Base-by-base conservation (phyloP, 176 grass and related monocot species). In the Triticum aestivum region DNA sequence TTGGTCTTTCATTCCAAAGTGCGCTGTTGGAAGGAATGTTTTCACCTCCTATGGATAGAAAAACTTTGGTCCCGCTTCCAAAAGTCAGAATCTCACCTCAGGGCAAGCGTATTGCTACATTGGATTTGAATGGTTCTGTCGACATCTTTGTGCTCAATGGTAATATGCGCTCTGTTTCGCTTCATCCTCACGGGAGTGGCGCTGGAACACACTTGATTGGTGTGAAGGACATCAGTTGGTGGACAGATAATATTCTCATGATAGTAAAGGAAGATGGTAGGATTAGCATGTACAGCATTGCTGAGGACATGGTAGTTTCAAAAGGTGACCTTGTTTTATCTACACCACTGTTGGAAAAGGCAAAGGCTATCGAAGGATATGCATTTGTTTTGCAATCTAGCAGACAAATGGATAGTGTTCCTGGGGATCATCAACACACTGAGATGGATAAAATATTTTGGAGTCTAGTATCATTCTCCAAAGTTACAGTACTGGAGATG, bases 61-160 rank as follows among this genome's bases (percentile, higher is more conserved):
- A 21, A 81, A 86, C 81, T 23, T 64, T 84, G 75, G 39, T 88
- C 54, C 75, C 88, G 65, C 89, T 84, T 84, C 91, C 91, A 14
- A 98, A 95, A 93, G 80, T 95, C 81, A 85, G 87, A 85, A 98
- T 98, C 69, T 98, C 96, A 73, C 93, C 93, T 73, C 90, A 92
- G 64, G 87, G 90, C 47, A 95, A 95, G 69, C 73, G 81, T 77
- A 87, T 98, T 44, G 91, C 93, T 81, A 89, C 82, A 66, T 80
- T 98, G 47, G 93, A 98, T 91, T 95, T 93, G 58, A 81, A 88
- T 88, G 96, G 96, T 62, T 85, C 78, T 88, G 81, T 92, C 56
- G 84, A 90, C 68, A 75, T 98, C 69, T 92, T 94, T 81, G 84
- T 88, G 73, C 80, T 98, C 79, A 82, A 88, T 69, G 65, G 45